A percentile compares a stretch with the other conserved stretches of the same genome.
Conservation (phyloP, 495 filamentous ascomycete genomes). For the Daldinia grandis region DNA sequence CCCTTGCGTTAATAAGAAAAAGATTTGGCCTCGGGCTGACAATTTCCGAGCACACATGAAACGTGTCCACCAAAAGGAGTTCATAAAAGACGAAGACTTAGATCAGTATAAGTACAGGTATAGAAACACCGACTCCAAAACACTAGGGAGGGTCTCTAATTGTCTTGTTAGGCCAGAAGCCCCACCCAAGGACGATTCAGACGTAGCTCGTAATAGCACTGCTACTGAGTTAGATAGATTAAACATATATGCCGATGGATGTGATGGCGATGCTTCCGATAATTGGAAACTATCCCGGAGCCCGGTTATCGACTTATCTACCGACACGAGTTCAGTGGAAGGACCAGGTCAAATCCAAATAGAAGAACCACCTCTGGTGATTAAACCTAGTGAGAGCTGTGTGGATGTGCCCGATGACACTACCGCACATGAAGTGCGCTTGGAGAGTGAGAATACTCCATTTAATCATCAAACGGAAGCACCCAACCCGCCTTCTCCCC, state of each 20-base stretch:
- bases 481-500: constrained; percentile 2
- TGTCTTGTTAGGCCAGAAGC: constrained; percentile 14
- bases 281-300: constrained; percentile 16
- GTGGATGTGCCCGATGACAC: background rate
- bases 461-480: constrained; percentile 10
- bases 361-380: constrained; percentile 11
- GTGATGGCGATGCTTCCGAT: background rate
- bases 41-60: constrained; percentile 90
- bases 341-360: constrained; percentile 18
- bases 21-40: constrained; percentile 87
- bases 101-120: constrained; percentile 62
- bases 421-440: background rate
- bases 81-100: constrained; percentile 54
- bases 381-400: constrained; percentile 5
- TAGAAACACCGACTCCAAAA: constrained; percentile 44
- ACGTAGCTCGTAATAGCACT: constrained; percentile 7
- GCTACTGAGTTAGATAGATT: constrained; percentile 17
- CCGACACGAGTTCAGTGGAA: constrained; percentile 17
- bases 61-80: constrained; percentile 68
- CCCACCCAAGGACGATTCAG: constrained; percentile 12
- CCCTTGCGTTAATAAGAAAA: constrained; percentile 71
- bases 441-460: background rate
- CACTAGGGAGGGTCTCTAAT: constrained; percentile 21
- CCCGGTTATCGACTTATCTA: constrained; percentile 20
- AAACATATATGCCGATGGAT: background rate